Evolutionary conservation across 2,329 filamentous ascomycete genomes (phyloP), one percentile per base, ranked within the genome.

Genomic region (Ophiostoma ulmi): DNA sequence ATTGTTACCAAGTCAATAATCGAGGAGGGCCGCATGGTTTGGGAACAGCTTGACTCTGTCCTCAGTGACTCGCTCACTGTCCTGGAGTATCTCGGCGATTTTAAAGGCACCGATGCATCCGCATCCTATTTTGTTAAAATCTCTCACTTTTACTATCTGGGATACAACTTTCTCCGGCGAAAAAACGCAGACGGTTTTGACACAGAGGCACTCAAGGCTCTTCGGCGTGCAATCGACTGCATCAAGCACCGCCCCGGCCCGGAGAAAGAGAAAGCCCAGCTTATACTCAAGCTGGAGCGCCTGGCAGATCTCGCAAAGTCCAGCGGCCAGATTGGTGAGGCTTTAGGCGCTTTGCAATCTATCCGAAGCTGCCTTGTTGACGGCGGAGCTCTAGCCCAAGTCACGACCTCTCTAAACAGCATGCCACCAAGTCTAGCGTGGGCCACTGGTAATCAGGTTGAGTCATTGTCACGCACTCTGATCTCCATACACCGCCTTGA

Each of bases 81-180:
- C 17, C 78, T 90, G 11, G 84, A 87, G 44, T 81, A 83, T 68
- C 80, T 88, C 64, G 82, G 83, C 5, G 80, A 84, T 31, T 65
- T 72, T n/a, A 76, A 75, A 68, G 71, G 75, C 7, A 68, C 74
- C 22, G 79, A 79, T 36, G 70, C 73, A 0, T 70, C 73, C 0
- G 68, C 72, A 3, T 76, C 80, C 1, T 87, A 88, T 74, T 82
- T 86, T 71, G 84, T 90, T 73, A 91, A 89, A 75, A 85, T 92
- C 36, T 92, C 90, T 0, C 89, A 90, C 74, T 82, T 91, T 3
- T 92, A 92, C 76, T 92, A 89, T 77, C 82, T 87, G n/a, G 82
- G 86, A 67, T 87, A 88, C 75, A 79, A 85, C 22, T 81, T 83
- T 64, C 77, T 87, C 72, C 80, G 83, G 17, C 86, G 85, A 68